Percentiles rank a stretch among this genome's conserved stretches.
Evolutionary conservation across 1,284 basidiomycete genomes (phyloP).

Genomic region (Heterobasidion irregulare): DNA sequence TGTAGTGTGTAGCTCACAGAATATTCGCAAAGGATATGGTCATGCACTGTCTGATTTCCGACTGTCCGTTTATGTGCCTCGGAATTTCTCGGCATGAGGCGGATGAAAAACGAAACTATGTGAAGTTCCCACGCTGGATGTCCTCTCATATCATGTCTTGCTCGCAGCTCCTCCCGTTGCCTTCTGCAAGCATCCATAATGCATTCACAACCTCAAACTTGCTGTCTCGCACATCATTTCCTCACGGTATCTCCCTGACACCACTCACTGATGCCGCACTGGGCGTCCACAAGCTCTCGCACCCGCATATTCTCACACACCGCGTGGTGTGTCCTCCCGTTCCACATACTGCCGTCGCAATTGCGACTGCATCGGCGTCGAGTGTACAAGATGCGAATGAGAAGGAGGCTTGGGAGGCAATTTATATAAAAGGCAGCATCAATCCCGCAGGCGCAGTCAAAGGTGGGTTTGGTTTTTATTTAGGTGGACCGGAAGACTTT

Average conservation of each 20-base stretch:
- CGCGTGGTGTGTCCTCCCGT: constrained; percentile 26
- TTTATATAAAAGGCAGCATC: constrained; percentile 52
- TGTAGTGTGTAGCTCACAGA: no score
- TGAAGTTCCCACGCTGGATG: no score
- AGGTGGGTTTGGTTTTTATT: constrained; percentile 57
- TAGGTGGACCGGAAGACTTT: constrained; percentile 39
- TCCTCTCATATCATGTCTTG: neutral
- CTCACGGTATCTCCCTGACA: neutral
- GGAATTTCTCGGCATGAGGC: no score
- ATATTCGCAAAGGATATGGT: no score
- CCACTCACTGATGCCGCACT: constrained; percentile 30
- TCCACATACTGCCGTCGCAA: neutral
- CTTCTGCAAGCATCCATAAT: neutral
- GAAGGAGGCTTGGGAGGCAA: constrained; percentile 48
- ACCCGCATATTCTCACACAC: constrained; percentile 27
- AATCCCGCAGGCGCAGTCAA: constrained; percentile 36
- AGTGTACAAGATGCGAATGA: constrained; percentile 16
- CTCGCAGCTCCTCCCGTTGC: neutral
- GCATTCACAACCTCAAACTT: neutral
- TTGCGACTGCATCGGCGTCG: neutral
- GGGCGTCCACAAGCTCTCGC: constrained; percentile 38
- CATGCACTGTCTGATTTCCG: no score
- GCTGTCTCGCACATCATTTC: neutral
- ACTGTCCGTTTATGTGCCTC: no score
- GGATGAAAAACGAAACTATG: no score